These are phyloP conservation scores for Cladorrhinum sp. DNA, from an alignment of 2,329 filamentous ascomycete genomes.

Conservation along the genomic window DNA sequence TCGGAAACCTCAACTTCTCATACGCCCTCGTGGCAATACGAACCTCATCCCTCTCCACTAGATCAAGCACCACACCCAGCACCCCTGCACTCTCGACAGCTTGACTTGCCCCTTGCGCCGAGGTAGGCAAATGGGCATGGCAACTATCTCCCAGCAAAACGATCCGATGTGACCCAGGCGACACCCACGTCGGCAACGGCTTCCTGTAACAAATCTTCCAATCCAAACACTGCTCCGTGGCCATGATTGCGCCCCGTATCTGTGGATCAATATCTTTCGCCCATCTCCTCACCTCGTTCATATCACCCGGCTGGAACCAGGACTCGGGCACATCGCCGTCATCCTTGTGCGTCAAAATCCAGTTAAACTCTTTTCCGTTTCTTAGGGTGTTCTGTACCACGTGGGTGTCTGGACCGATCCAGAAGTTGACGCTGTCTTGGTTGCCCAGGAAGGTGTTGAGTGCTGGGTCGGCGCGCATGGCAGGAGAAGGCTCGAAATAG, in stretches of 20 bases:
- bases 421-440: slow-evolving; percentile 45
- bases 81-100: slow-evolving; percentile 51
- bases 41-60: slow-evolving; percentile 39
- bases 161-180: slow-evolving; percentile 43
- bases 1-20: slow-evolving; percentile 41
- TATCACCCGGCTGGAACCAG: slow-evolving; percentile 47
- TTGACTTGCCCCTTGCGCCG: slow-evolving; percentile 51
- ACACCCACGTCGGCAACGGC: slow-evolving; percentile 51
- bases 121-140: slow-evolving; percentile 53
- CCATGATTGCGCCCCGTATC: slow-evolving; percentile 44
- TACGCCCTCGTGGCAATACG: slow-evolving; percentile 41
- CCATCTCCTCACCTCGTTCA: slow-evolving; percentile 40
- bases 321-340: slow-evolving; percentile 44
- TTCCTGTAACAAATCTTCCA: slow-evolving; percentile 56
- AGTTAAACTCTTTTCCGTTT: slow-evolving; percentile 43
- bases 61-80: slow-evolving; percentile 42
- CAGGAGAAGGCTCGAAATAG: slow-evolving; percentile 37
- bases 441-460: slow-evolving; percentile 39
- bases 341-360: slow-evolving; percentile 45
- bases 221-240: slow-evolving; percentile 45
- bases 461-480: slow-evolving; percentile 33
- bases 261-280: slow-evolving; percentile 41
- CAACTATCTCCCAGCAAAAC: slow-evolving; percentile 52
- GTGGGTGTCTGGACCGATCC: slow-evolving; percentile 43
- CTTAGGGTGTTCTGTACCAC: slow-evolving; percentile 44